These are phyloP conservation scores for Otatea glauca DNA, from an alignment of 176 grass and related monocot species.

Conservation along the genomic window DNA sequence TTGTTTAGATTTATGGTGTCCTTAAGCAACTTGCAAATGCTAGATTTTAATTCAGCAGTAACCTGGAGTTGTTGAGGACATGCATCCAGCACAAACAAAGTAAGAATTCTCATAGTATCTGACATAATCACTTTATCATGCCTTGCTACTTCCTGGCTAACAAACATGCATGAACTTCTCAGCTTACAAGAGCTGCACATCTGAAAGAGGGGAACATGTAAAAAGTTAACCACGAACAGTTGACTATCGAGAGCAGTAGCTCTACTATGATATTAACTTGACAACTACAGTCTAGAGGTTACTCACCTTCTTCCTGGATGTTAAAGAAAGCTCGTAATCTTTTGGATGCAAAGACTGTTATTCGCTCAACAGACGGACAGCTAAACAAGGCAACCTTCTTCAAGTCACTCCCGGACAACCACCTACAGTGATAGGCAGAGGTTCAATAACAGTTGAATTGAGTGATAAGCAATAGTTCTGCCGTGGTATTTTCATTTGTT, in stretches of 20 bases:
- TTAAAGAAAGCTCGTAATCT: slow-evolving; percentile 71
- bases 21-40: slow-evolving; percentile 65
- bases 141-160: slow-evolving; percentile 57
- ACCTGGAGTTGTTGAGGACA: slow-evolving; percentile 40
- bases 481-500: background rate
- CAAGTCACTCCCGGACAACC: slow-evolving; percentile 76
- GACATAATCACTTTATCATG: slow-evolving; percentile 72
- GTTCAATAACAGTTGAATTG: slow-evolving; percentile 15
- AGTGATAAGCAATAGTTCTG: background rate
- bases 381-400: slow-evolving; percentile 72
- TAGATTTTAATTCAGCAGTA: slow-evolving; percentile 59
- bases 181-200: slow-evolving; percentile 66
- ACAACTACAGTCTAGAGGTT: background rate
- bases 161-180: slow-evolving; percentile 68
- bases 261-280: slow-evolving; percentile 9
- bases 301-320: slow-evolving; percentile 84
- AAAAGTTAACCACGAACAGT: slow-evolving; percentile 4
- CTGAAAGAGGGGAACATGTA: slow-evolving; percentile 43
- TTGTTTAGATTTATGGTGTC: slow-evolving; percentile 76
- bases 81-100: slow-evolving; percentile 63
- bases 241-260: background rate
- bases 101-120: slow-evolving; percentile 66
- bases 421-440: slow-evolving; percentile 43
- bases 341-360: slow-evolving; percentile 81
- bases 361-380: slow-evolving; percentile 63